phyloP scores from a whole-genome alignment of 345 rosid genomes.

The Lenwebbia sp. region DNA sequence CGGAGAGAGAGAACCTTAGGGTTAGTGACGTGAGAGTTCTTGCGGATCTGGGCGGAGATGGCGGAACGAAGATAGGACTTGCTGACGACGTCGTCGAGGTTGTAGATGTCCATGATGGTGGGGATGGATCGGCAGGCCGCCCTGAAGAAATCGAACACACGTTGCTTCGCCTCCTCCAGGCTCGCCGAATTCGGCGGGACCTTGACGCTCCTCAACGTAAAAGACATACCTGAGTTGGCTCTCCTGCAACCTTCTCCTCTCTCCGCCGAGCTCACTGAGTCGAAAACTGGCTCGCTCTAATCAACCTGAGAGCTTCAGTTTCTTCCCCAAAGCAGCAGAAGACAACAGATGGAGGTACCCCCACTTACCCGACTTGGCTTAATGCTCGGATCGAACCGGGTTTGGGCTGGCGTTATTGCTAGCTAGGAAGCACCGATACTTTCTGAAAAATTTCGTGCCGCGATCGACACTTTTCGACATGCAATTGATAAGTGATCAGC shows the following conservation, averaged over 20 bases:
- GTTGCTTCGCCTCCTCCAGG: conserved; percentile 68
- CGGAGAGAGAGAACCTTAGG: conserved; percentile 48
- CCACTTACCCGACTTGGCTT: neutral
- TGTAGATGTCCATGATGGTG: conserved; percentile 71
- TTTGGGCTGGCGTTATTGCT: neutral
- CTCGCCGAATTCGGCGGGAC: conserved; percentile 80
- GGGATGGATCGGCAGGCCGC: conserved; percentile 81
- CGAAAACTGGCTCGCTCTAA: neutral
- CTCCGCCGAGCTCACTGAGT: neutral
- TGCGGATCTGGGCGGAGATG: conserved; percentile 85
- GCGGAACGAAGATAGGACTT: conserved; percentile 71
- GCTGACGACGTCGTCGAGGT: conserved; percentile 69
- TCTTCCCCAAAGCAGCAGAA: neutral
- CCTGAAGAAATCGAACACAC: conserved; percentile 78
- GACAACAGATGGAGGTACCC: neutral
- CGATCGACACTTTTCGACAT: too few species aligned
- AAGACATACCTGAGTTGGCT: conserved; percentile 26
- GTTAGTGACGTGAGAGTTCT: conserved; percentile 55
- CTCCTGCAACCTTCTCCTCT: neutral
- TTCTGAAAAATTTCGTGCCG: too few species aligned
- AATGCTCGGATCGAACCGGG: neutral
- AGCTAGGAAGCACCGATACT: neutral
- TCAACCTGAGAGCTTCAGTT: neutral
- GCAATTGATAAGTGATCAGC: too few species aligned
- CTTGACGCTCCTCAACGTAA: conserved; percentile 50